Evolutionary conservation across 1,284 basidiomycete species (phyloP), one percentile per base, ranked within the genome.

Genomic region (Pascua guehoae): DNA sequence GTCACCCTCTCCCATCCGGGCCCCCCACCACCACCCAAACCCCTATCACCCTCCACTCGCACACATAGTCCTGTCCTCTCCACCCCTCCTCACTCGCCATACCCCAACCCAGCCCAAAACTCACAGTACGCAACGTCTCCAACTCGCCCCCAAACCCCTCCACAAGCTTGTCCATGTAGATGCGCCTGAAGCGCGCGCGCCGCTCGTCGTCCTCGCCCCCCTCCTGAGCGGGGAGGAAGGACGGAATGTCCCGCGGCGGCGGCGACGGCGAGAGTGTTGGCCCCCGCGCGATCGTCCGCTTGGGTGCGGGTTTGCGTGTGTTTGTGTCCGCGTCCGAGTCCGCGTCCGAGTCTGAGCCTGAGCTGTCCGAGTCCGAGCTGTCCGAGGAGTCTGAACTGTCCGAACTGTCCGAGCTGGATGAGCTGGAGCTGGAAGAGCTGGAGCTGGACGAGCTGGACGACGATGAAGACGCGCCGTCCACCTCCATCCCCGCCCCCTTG

Each of bases 151-250:
- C 74, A 49, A 77, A 77, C 1, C 70, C 75, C 58, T 75, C 66
- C 10, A 77, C 73, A 24, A 77, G 54, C 47, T 71, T 72, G 62
- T 74, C 74, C 74, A 77, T 76, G 58, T 75, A 77, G 44, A 77
- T 69, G 47, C 67, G 63, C 54, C 68, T 69, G 52, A 77, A 77
- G 49, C 64, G 60, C 18, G 64, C 62, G 42, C 70, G 57, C 38
- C 72, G 61, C 17, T 69, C 65, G 16, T 72, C 70, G 54, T 71
- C 69, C 46, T 63, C n/a, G n/a, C n/a, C 68, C 14, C 56, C 54
- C 11, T 18, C 57, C 8, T 49, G 18, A 18, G 56, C 41, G 11
- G 58, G 50, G 8, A 64, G 55, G 60, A 64, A 64, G 0, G 55
- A 55, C 2, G 62, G 62, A 24, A 64, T 55, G n/a, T 51, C 57